Base-by-base conservation (phyloP, 495 filamentous ascomycete genomes). In the Neurospora sp. region DNA sequence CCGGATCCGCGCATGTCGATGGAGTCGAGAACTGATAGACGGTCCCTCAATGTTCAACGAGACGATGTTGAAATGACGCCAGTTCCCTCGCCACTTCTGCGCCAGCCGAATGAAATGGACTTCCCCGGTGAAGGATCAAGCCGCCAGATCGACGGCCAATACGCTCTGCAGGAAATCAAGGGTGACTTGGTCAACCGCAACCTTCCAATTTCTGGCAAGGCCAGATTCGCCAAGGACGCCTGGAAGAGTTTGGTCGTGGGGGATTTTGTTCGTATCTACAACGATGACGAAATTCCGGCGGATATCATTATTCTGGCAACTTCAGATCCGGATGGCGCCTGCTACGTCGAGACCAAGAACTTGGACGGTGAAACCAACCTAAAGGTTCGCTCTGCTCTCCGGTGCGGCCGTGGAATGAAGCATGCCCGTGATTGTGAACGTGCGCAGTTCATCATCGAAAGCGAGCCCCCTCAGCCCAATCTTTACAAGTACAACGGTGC, bases 331-430 rank as follows among this genome's bases (percentile, higher is more conserved):
- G 96, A 99, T 77, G 96, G 96, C 44, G 92, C 94, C 41, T 99
- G 96, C 80, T 98, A 98, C 75, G 91, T 98, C 31, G 96, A 99
- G 82, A 99, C 96, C 3, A 99, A 97, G 85, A 97, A 96, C 77
- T 82, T 99, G 80, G 96, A 99, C 77, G 96, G 96, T 22, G 96
- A 99, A 81, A 99, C 96, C 1, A 99, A 99, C 76, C 83, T 99
- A 70, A 99, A 99, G 81, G 93, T 98, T 70, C 91, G 96, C 31
- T 92, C 94, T 73, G 94, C 96, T 22, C 86, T 98, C 38, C 91
- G 95, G 73, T 94, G 93, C 81, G 90, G 94, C 41, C 91, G 91
- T 68, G 84, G 89, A 73, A 86, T 98, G 75, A 93, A 91, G 81
- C 95, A 98, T 80, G 96, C 96, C 1, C 89, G 89, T 40, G 93